Evolutionary conservation across 1,284 basidiomycete species (phyloP), one percentile per base, ranked within the genome.

Genomic region (Coniophora puteana): DNA sequence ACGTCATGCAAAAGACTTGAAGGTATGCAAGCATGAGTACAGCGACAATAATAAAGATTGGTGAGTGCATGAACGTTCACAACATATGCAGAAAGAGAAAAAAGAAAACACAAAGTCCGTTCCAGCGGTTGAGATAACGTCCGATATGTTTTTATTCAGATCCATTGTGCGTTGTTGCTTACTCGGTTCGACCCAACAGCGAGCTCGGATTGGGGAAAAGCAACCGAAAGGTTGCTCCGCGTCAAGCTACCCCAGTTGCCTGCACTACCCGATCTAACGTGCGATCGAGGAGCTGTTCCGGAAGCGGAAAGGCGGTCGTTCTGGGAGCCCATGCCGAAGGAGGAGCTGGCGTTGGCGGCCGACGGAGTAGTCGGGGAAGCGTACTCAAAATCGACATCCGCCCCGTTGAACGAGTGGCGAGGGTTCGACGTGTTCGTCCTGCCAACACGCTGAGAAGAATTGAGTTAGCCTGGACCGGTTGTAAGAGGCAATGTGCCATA

Each of bases 181-280:
- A n/a, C n/a, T n/a, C n/a, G n/a, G n/a, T n/a, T 77, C 38, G 78
- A 72, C 35, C 72, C 72, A 29, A 78, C 65, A 31, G 73, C 64
- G 45, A 83, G 70, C 38, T 86, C 82, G n/a, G 76, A n/a, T 43
- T 76, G 71, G 13, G 76, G 69, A 50, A 77, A 83, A 22, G 64
- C 61, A 33, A 63, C 51, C 31, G 72, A 60, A 44, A 78, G 68
- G 54, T 74, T 72, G 53, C 63, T 74, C 36, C 80, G 74, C 16
- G 77, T 59, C 49, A 83, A 68, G 51, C 63, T 74, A 32, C 69
- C 80, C 85, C 85, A 88, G 57, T 86, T 88, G 24, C 84, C 83
- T 22, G 81, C 80, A 58, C 84, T 88, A 37, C 85, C 84, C 27
- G 83, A 77, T 46, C 84, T 79, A 44, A 78, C 76, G 54, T 89